Percentiles rank a stretch among this genome's conserved stretches.
phyloP scores from a whole-genome alignment of 306 rosid species.

The Canavalia gladiata region DNA sequence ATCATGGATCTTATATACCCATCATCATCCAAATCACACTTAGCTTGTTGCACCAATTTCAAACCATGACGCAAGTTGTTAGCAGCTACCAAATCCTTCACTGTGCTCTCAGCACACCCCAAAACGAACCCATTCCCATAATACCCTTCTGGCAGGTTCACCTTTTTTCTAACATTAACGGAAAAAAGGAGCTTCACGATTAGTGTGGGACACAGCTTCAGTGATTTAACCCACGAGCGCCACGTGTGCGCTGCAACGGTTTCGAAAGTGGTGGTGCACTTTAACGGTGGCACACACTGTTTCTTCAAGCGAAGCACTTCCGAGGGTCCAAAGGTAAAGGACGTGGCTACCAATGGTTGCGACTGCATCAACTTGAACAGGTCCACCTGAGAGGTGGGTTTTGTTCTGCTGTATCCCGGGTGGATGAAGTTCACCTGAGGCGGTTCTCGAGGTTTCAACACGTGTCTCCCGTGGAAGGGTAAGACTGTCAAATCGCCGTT shows the following conservation, averaged over 20 bases:
- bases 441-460: slow-evolving; percentile 65
- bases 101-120: slow-evolving; percentile 69
- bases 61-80: slow-evolving; percentile 64
- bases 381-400: slow-evolving; percentile 48
- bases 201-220: slow-evolving; percentile 51
- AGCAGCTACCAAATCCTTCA: slow-evolving; percentile 52
- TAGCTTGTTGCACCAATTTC: slow-evolving; percentile 69
- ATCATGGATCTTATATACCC: slow-evolving; percentile 69
- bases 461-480: slow-evolving; percentile 70
- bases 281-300: slow-evolving; percentile 70
- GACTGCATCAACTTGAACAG: slow-evolving; percentile 64
- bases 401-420: slow-evolving; percentile 58
- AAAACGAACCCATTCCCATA: slow-evolving; percentile 84
- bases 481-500: slow-evolving; percentile 44
- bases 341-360: slow-evolving; percentile 66
- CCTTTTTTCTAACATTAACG: slow-evolving; percentile 57
- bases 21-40: slow-evolving; percentile 55
- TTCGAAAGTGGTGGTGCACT: slow-evolving; percentile 75
- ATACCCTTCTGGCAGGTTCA: slow-evolving; percentile 63
- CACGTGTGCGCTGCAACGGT: slow-evolving; percentile 85
- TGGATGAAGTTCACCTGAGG: slow-evolving; percentile 44
- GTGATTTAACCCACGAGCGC: slow-evolving; percentile 82
- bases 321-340: slow-evolving; percentile 61
- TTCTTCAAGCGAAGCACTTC: slow-evolving; percentile 64
- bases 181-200: slow-evolving; percentile 82